Evolutionary conservation across 2,329 filamentous ascomycete species (phyloP).

Genomic region (Harringtonia lauricola): DNA sequence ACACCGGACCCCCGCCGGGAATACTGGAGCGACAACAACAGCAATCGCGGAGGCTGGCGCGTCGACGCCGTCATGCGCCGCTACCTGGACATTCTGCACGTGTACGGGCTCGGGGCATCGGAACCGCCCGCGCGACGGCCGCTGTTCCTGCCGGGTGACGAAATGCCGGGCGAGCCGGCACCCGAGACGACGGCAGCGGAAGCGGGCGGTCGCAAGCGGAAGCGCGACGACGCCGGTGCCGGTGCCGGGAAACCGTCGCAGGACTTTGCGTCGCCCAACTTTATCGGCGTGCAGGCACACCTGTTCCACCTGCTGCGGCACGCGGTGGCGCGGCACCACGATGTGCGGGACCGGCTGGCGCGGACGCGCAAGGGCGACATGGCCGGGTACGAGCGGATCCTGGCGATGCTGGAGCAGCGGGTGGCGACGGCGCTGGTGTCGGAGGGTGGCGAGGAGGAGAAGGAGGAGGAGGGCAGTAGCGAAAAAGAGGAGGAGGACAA

Average conservation of each 20-base stretch:
- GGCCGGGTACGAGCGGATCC: conserved; percentile 62
- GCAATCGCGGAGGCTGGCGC: conserved; percentile 66
- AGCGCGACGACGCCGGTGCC: conserved; percentile 17
- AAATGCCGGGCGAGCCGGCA: conserved; percentile 14
- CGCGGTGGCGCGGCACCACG: conserved; percentile 67
- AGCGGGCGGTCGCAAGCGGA: conserved; percentile 35
- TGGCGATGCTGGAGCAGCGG: conserved; percentile 62
- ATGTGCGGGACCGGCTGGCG: conserved; percentile 78
- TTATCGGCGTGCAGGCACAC: conserved; percentile 78
- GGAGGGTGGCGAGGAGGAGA: conserved; percentile 54
- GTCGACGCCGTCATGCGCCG: conserved; percentile 79
- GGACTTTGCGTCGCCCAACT: conserved; percentile 40
- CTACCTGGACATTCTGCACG: conserved; percentile 84
- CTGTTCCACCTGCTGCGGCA: conserved; percentile 85
- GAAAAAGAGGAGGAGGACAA: conserved; percentile 18
- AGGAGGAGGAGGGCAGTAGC: conserved; percentile 32
- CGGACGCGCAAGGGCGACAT: conserved; percentile 59
- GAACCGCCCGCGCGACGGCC: conserved; percentile 57
- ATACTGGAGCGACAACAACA: conserved; percentile 75
- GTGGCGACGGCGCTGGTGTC: conserved; percentile 64
- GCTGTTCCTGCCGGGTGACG: conserved; percentile 58
- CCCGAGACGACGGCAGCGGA: conserved; percentile 29
- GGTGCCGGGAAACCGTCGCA: not conserved
- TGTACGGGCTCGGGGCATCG: conserved; percentile 55
- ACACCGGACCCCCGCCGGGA: conserved; percentile 43